A percentile compares a stretch with the other conserved stretches of the same genome.
phyloP scores from a whole-genome alignment of 805 yeast genomes.

The Zygosaccharomyces gambellarensis region DNA sequence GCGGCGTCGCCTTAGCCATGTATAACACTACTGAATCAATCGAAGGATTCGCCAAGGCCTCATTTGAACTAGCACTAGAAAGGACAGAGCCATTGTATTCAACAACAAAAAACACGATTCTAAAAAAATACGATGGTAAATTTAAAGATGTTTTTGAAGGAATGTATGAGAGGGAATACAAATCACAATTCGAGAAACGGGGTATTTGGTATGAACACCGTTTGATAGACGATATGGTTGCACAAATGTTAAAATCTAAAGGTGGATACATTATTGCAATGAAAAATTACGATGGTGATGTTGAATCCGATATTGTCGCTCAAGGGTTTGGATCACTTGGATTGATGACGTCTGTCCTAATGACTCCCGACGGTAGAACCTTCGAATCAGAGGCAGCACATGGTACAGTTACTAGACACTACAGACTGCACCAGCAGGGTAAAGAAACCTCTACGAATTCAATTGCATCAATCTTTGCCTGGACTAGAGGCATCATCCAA shows the following conservation, averaged over 20 bases:
- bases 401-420: constrained; percentile 97
- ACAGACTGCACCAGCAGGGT: constrained; percentile 92
- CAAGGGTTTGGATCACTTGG: constrained; percentile 98
- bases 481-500: constrained; percentile 91
- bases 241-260: constrained; percentile 93
- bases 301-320: constrained; percentile 93
- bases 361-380: constrained; percentile 95
- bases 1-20: constrained; percentile 84
- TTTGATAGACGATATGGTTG: constrained; percentile 96
- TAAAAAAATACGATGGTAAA: constrained; percentile 90
- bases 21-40: constrained; percentile 93
- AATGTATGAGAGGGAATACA: constrained; percentile 67
- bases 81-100: constrained; percentile 76
- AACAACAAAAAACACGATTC: constrained; percentile 91
- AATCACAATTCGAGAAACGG: constrained; percentile 60
- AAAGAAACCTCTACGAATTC: constrained; percentile 96
- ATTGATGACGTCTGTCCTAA: constrained; percentile 92
- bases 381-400: constrained; percentile 99
- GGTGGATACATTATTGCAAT: constrained; percentile 95
- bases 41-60: constrained; percentile 84
- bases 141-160: constrained; percentile 91
- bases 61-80: constrained; percentile 80
- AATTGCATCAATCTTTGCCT: constrained; percentile 94
- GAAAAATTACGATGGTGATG: constrained; percentile 98
- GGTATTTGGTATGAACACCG: constrained; percentile 98